A percentile compares a stretch with the other conserved stretches of the same genome.
These are phyloP conservation scores for Neopestalotiopsis clavispora DNA, from an alignment of 2,329 filamentous ascomycete genomes.

Conservation along the genomic window DNA sequence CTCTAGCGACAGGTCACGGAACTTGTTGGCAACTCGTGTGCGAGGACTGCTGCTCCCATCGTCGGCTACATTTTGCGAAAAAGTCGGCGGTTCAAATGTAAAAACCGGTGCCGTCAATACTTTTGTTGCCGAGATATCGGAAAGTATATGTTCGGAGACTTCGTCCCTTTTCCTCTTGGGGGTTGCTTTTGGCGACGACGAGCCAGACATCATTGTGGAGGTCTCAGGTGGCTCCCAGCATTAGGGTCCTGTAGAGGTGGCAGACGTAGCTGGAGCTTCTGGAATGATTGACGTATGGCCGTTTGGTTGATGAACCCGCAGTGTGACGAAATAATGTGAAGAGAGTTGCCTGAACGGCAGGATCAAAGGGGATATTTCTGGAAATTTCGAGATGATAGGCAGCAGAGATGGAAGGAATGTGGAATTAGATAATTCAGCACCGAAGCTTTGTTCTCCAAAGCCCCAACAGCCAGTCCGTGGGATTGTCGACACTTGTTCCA, in stretches of 20 bases:
- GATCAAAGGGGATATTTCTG: neutral
- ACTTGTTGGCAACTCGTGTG: constrained; percentile 55
- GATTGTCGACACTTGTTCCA: neutral
- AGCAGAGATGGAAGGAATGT: neutral
- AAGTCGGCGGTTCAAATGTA: constrained; percentile 47
- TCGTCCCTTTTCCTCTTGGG: constrained; percentile 54
- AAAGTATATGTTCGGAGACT: constrained; percentile 33
- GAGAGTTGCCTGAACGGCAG: neutral
- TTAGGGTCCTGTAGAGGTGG: constrained; percentile 7
- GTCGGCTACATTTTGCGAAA: constrained; percentile 30
- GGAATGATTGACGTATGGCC: neutral
- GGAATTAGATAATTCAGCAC: neutral
- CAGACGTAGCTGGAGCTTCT: neutral
- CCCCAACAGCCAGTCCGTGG: neutral
- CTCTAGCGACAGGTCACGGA: constrained; percentile 54
- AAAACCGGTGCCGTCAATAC: constrained; percentile 38
- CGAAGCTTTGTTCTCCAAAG: too few relatives aligned
- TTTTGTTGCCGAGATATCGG: constrained; percentile 19
- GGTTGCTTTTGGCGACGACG: constrained; percentile 35
- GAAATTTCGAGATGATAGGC: neutral
- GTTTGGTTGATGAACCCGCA: neutral
- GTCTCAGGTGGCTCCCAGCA: neutral
- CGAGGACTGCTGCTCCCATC: constrained; percentile 59
- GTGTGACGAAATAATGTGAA: neutral
- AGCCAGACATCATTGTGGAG: constrained; percentile 26